Percentiles rank a stretch among this genome's conserved stretches.
Evolutionary conservation across 192 early-diverging fungal species (phyloP).

Genomic region (Coemansia sp.): DNA sequence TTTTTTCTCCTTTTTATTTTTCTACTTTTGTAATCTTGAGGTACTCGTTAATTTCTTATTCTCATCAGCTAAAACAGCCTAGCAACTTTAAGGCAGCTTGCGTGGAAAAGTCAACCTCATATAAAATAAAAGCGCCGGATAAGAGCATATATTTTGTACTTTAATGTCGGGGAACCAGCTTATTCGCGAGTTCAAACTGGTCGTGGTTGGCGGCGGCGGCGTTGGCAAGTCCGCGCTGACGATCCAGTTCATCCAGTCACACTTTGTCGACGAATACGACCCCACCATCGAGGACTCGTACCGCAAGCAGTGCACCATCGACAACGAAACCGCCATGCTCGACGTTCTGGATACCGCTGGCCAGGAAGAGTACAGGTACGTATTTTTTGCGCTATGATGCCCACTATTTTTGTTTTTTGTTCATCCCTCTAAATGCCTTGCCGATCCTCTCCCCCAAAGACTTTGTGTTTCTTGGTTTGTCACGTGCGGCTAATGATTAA

Average conservation of each 20-base stretch:
- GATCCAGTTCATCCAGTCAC: conserved; percentile 77
- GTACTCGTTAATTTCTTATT: too few relatives aligned
- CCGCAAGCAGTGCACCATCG: conserved; percentile 91
- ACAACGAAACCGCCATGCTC: conserved; percentile 80
- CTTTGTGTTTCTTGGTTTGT: neutral
- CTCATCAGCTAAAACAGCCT: too few relatives aligned
- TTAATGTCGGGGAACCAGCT: conserved; percentile 53
- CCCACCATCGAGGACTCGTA: conserved; percentile 99
- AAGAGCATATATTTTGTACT: neutral
- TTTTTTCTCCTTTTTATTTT: conserved; percentile 6
- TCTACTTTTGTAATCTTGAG: conserved; percentile 2
- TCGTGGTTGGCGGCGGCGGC: conserved; percentile 81
- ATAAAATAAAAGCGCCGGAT: too few relatives aligned
- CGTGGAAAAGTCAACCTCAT: neutral
- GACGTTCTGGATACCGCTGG: conserved; percentile 96
- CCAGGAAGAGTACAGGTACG: conserved; percentile 85
- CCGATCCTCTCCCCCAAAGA: neutral
- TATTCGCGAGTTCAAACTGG: conserved; percentile 68
- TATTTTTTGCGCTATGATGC: neutral
- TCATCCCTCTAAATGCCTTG: conserved; percentile 7
- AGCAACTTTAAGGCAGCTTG: neutral
- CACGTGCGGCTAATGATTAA: neutral
- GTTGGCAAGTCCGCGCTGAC: conserved; percentile 83
- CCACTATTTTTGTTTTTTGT: neutral
- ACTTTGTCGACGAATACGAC: conserved; percentile 91